phyloP scores from a whole-genome alignment of 2,329 filamentous ascomycete species.

The Fusarium siculi region DNA sequence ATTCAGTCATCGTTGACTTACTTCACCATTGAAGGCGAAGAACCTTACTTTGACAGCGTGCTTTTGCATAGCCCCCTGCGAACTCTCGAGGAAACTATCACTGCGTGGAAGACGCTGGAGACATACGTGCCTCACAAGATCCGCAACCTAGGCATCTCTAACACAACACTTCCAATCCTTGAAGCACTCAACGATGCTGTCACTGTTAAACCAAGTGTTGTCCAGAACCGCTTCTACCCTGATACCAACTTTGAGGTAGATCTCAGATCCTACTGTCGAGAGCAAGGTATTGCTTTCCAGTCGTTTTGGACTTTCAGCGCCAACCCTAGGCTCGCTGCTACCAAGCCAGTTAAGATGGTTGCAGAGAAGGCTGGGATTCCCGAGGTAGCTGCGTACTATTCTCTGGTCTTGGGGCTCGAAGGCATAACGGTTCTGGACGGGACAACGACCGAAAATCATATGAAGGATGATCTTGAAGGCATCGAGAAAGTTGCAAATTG shows the following conservation, averaged over 20 bases:
- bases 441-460: slow-evolving; percentile 57
- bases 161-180: slow-evolving; percentile 70
- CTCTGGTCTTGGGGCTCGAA: slow-evolving; percentile 60
- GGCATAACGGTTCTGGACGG: slow-evolving; percentile 58
- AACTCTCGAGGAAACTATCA: slow-evolving; percentile 60
- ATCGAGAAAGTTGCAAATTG: slow-evolving; percentile 53
- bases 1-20: slow-evolving; percentile 74
- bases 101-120: slow-evolving; percentile 74
- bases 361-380: slow-evolving; percentile 54
- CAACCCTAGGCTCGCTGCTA: slow-evolving; percentile 54
- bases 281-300: slow-evolving; percentile 58
- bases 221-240: slow-evolving; percentile 80
- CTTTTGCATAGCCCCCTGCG: slow-evolving; percentile 73
- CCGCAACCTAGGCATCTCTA: slow-evolving; percentile 79
- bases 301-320: slow-evolving; percentile 65
- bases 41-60: slow-evolving; percentile 74
- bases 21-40: slow-evolving; percentile 58
- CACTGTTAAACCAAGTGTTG: slow-evolving; percentile 62
- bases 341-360: slow-evolving; percentile 60
- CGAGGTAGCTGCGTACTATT: slow-evolving; percentile 57
- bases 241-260: slow-evolving; percentile 68
- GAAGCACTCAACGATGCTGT: slow-evolving; percentile 59
- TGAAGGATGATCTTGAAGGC: slow-evolving; percentile 61
- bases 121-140: slow-evolving; percentile 72
- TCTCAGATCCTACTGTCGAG: slow-evolving; percentile 64